Evolutionary conservation across 768 basidiomycete genomes (phyloP).

Genomic region (Termitomyces sp.): DNA sequence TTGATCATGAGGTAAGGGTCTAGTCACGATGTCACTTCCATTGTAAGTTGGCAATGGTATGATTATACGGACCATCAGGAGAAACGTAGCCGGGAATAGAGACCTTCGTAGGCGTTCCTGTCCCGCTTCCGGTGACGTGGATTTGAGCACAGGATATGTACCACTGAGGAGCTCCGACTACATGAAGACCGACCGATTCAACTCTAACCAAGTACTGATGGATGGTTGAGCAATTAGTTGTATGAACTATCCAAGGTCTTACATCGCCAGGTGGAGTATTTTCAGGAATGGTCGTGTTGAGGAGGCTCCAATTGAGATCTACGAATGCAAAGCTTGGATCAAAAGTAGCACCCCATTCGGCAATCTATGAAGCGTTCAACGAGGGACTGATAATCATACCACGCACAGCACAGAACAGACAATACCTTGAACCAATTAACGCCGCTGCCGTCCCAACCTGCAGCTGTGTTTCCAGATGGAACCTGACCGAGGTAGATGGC

Average conservation of each 20-base stretch:
- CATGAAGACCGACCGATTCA: conserved; percentile 36
- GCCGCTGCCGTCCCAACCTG: conserved; percentile 30
- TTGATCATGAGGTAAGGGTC: conserved; percentile 36
- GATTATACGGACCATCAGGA: conserved; percentile 19
- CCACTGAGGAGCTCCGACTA: conserved; percentile 39
- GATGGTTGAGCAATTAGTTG: background rate
- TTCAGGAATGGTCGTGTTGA: conserved; percentile 25
- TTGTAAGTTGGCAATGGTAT: background rate
- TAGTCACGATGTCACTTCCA: background rate
- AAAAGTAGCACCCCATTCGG: conserved; percentile 19
- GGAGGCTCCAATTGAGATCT: conserved; percentile 15
- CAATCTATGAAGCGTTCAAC: conserved; percentile 9
- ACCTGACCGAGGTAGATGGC: conserved; percentile 32
- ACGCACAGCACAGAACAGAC: background rate
- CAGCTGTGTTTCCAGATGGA: conserved; percentile 20
- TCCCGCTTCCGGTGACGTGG: conserved; percentile 34
- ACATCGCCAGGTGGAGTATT: conserved; percentile 25
- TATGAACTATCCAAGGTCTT: background rate
- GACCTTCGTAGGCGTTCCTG: conserved; percentile 36
- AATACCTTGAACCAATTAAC: conserved; percentile 37
- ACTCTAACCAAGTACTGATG: conserved; percentile 21
- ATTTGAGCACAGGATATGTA: conserved; percentile 46
- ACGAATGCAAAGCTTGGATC: conserved; percentile 17
- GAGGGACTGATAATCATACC: background rate
- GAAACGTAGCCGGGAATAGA: conserved; percentile 43